Base-by-base conservation (phyloP, 164 flowering plant genomes). In the Stephania japonica region DNA sequence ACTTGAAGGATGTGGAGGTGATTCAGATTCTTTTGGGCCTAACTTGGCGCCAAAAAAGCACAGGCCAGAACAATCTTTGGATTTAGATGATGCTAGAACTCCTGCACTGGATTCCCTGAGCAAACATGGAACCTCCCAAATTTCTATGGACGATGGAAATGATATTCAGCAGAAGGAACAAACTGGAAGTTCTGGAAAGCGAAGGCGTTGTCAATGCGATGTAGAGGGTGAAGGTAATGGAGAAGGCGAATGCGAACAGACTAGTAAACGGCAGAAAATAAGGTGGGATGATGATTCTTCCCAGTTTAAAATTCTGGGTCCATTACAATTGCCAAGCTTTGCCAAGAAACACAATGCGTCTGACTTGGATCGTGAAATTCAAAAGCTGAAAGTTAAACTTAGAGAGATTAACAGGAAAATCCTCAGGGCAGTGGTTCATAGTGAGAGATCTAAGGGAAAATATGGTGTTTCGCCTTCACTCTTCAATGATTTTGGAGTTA, bases 291-390 rank as follows among this genome's bases (percentile, higher is more conserved):
- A 9, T 70, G 80, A 76, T 47, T 79, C 63, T 32, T 70, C 80
- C 5, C 75, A 63, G 62, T 32, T 82, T 4, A 85, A 80, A 78
- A 73, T 80, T 72, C 73, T 85, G 66, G 87, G 87, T 38, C 85
- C 86, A 23, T 69, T 85, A 69, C 81, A 85, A 38, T 77, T 84
- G 41, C 84, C 88, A 9, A 75, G 80, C 71, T 79, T 82, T 42
- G 62, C 70, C 65, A 70, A 74, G 43, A 66, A 44, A 19, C 18
- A 63, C 50, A 67, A 24, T 62, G 63, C 4, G 26, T 25, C 67
- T 11, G 66, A 78, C 3, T 12, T 21, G 3, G 80, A 79, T 67
- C 72, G 75, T 62, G 80, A 82, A 73, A 32, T 79, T 19, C 72
- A 32, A 38, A 26, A 66, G 38, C 61, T 85, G 74, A 72, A 76